Evolutionary conservation across 2,329 filamentous ascomycete genomes (phyloP), one percentile per base, ranked within the genome.

Genomic region (Neoscytalidium dimidiatum): DNA sequence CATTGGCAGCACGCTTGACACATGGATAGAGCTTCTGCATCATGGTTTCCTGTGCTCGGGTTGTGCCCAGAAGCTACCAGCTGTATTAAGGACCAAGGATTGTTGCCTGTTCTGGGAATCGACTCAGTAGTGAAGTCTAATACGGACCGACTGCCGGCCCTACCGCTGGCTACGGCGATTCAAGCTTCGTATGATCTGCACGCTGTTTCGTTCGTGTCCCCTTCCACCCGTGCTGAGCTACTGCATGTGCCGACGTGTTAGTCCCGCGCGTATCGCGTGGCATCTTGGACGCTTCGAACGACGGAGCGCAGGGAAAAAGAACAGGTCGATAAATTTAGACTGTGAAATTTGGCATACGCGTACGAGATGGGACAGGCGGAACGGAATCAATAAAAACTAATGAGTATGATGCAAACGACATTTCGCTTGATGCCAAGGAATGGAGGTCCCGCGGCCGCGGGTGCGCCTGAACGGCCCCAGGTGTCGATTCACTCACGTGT

Each of bases 111-210:
- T 57, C 43, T 17, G 56, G 56, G 56, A 60, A 60, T 60, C 41
- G 56, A 60, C 56, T 46, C 41, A 60, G 56, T 41, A 46, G 38
- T 21, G 41, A 60, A 58, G 56, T 60, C 43, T 46, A 19, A 46
- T 60, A 17, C 56, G 56, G 56, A 60, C 56, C 56, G 56, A 60
- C 38, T 46, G 26, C 56, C 56, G 56, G 56, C 56, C 56, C 56
- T 46, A 46, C 56, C 56, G 41, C 56, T 31, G 56, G 43, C 56
- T 44, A 60, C 35, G 43, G 56, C 56, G 56, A 60, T 60, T 60
- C 56, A 60, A 60, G 56, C 56, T 60, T 60, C 56, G 56, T 60
- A 44, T 60, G 56, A 60, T 60, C 56, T 60, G 56, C 56, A 44
- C 6, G 26, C 56, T 60, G 38, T 60, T 41, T 46, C 41, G 28